Conservation (phyloP, 192 early-diverging fungal species). For the Backusella tuberculispora region DNA sequence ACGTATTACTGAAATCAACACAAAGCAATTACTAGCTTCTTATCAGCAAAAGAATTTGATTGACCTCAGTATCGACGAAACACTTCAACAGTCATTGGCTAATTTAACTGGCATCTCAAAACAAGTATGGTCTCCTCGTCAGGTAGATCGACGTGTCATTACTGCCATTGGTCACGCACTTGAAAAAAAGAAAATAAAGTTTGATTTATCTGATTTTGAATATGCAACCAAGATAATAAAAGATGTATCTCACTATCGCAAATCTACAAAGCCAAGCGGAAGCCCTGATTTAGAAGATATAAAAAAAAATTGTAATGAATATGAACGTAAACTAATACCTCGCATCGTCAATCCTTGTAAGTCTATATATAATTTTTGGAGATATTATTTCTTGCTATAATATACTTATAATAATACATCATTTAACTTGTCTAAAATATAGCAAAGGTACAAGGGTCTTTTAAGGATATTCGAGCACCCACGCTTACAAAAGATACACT, state of each 20-base stretch:
- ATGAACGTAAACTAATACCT: constrained; percentile 78
- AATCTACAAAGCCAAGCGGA: constrained; percentile 3
- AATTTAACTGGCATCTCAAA: constrained; percentile 39
- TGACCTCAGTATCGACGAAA: constrained; percentile 15
- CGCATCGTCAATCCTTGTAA: constrained; percentile 83
- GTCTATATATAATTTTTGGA: neutral
- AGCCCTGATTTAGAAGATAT: constrained; percentile 15
- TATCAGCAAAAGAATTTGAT: constrained; percentile 37
- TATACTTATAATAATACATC: no score
- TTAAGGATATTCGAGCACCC: constrained; percentile 77
- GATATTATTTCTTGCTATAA: neutral
- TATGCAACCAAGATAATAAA: constrained; percentile 32
- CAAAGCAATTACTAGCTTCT: constrained; percentile 45
- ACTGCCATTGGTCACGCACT: constrained; percentile 50
- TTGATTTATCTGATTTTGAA: constrained; percentile 31
- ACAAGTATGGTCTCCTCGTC: constrained; percentile 49
- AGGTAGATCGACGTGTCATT: constrained; percentile 51
- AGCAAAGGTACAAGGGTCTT: constrained; percentile 60
- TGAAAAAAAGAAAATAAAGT: constrained; percentile 12
- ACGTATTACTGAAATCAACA: constrained; percentile 49
- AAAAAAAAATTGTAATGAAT: constrained; percentile 54
- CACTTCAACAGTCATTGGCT: constrained; percentile 26
- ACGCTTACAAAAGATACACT: constrained; percentile 81
- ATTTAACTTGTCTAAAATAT: constrained; percentile 6
- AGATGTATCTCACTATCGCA: constrained; percentile 28